Conservation (phyloP, 163 green algal genomes). For the Prototheca cutis region DNA sequence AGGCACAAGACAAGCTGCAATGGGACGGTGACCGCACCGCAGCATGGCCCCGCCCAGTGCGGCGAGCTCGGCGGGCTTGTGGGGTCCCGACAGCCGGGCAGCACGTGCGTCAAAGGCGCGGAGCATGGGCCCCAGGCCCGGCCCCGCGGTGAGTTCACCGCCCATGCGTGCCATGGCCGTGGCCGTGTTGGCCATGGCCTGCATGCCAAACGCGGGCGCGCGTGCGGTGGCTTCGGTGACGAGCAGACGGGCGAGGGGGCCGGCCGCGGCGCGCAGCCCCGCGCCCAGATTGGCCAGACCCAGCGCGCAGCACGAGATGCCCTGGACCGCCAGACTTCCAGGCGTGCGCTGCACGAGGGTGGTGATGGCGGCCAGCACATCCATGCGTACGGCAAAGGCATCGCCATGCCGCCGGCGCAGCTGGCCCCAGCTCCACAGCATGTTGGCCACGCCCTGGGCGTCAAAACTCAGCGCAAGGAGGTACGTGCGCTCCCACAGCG, state of each 20-base stretch:
- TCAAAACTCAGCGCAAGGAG: slow-evolving; percentile 3
- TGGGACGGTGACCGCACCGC: background rate
- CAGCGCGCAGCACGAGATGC: slow-evolving; percentile 3
- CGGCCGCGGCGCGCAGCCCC: background rate
- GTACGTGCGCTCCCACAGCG: slow-evolving; percentile 15
- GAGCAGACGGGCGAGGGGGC: slow-evolving; percentile 3
- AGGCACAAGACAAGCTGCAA: background rate
- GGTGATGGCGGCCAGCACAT: slow-evolving; percentile 9
- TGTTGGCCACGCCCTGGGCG: slow-evolving; percentile 13
- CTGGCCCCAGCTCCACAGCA: slow-evolving; percentile 14
- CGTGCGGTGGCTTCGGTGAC: background rate
- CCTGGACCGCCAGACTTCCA: slow-evolving; percentile 5
- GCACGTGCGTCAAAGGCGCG: slow-evolving; percentile 9
- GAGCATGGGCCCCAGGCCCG: background rate
- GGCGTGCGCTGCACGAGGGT: slow-evolving; percentile 1
- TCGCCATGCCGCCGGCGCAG: slow-evolving; percentile 8
- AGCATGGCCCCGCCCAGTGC: slow-evolving; percentile 2
- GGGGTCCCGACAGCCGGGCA: background rate
- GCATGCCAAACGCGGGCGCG: slow-evolving; percentile 2
- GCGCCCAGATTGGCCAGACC: slow-evolving; percentile 14
- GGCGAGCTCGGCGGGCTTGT: background rate
- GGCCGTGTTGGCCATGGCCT: slow-evolving; percentile 18
- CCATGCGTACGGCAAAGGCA: slow-evolving; percentile 3
- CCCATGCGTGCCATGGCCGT: slow-evolving; percentile 1
- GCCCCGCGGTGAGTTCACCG: background rate